phyloP scores from a whole-genome alignment of 805 yeast species.

The Cyberlindnera saturnus region DNA sequence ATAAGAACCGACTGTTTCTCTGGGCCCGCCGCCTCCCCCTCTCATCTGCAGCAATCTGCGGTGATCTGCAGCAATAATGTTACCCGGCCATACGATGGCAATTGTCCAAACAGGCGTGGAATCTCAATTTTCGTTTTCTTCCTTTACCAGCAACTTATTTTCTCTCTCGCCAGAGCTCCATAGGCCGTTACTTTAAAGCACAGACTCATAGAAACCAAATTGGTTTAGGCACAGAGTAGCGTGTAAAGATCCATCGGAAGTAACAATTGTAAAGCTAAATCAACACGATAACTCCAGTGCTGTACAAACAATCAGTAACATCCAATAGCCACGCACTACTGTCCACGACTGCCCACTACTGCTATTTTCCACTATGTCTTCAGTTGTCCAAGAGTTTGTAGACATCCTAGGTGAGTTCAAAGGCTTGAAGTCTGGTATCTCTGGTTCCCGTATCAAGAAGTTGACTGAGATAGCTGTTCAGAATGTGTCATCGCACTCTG shows the following conservation, averaged over 20 bases:
- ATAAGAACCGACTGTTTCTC: too few relatives aligned
- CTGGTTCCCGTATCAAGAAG: constrained; percentile 90
- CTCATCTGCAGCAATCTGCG: too few relatives aligned
- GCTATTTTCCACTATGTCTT: constrained; percentile 13
- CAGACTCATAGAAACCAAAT: too few relatives aligned
- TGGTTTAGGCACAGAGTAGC: background rate
- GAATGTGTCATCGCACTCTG: constrained; percentile 37
- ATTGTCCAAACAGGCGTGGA: too few relatives aligned
- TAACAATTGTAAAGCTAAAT: background rate
- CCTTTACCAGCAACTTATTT: too few relatives aligned
- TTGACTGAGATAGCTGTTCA: constrained; percentile 72
- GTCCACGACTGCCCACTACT: background rate
- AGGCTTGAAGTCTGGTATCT: constrained; percentile 77
- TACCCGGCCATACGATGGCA: too few relatives aligned
- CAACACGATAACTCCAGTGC: background rate
- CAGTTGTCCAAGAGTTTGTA: constrained; percentile 29
- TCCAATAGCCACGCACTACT: background rate
- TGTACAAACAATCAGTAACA: background rate
- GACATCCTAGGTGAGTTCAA: constrained; percentile 36
- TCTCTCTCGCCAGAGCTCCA: too few relatives aligned
- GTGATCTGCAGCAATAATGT: too few relatives aligned
- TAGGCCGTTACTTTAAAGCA: too few relatives aligned
- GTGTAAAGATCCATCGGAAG: background rate
- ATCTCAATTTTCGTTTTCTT: too few relatives aligned
- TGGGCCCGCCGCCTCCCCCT: too few relatives aligned